Base-by-base conservation (phyloP, 345 rosid genomes). In the Capsella bursapastoris region DNA sequence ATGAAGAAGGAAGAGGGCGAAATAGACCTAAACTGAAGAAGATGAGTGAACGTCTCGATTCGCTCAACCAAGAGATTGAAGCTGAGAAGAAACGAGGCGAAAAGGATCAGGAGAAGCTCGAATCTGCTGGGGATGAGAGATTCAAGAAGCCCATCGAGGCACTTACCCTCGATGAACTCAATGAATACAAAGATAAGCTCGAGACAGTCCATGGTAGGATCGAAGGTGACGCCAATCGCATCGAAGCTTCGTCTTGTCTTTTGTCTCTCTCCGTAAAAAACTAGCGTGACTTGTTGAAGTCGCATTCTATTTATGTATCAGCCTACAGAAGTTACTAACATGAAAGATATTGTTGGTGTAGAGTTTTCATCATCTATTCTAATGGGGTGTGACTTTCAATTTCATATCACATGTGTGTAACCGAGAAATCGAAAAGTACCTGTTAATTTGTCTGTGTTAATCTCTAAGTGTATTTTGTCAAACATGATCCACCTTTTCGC, bases 221-320 rank as follows among this genome's bases (percentile, higher is more conserved):
- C 64, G 61, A 62, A 60, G 29, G 15, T 47, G 76, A 74, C n/a
- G 73, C 63, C 43, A n/a, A 29, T 12, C 69, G 81, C 18, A 65
- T 78, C 37, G 80, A 85, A 41, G 89, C 81, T n/a, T 73, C 84
- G 3, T 52, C 82, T 55, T 73, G 73, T 25, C 66, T 85, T 52
- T 18, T 85, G 72, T 64, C 78, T 52, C 66, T 85, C 53, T 73
- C 71, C 34, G 52, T 55, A 3, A 15, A 31, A 37, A 57, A 37
- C 55, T 38, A 56, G 75, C 53, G 29, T 16, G 43, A 44, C 27
- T 68, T 62, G 45, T 70, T 48, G 8, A 44, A 47, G 58, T 38
- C 63, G 3, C 60, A 35, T 63, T 55, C 71, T 63, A 55, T 55
- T 28, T 64, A 48, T 76, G 60, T 70, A 55, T 35, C 56, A 52